Conservation (phyloP, 2,329 filamentous ascomycete species). For the Aspergillus bombycis region DNA sequence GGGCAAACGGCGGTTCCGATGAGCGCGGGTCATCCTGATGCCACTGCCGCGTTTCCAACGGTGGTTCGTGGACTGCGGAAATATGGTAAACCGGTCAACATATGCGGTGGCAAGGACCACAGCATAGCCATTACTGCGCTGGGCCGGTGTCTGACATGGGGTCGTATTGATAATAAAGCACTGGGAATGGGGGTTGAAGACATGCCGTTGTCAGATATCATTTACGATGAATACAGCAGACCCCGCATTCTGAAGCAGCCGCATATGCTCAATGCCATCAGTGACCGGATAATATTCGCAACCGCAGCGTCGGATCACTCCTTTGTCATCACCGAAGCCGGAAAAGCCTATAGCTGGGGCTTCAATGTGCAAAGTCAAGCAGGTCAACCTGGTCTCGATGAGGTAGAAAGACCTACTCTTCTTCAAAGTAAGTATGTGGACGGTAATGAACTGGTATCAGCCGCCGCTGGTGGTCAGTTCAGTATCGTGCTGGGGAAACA, state of each 20-base stretch:
- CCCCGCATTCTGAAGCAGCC: conserved; percentile 20
- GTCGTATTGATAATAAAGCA: conserved; percentile 22
- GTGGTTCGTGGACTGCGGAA: conserved; percentile 11
- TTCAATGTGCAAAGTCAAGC: conserved; percentile 80
- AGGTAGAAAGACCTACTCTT: conserved; percentile 65
- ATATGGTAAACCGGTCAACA: conserved; percentile 7
- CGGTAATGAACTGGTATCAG: conserved; percentile 69
- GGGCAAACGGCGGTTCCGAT: conserved; percentile 70
- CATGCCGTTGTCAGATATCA: conserved; percentile 15
- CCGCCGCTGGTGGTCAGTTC: conserved; percentile 76
- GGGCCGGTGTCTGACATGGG: conserved; percentile 25
- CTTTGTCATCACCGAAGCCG: conserved; percentile 68
- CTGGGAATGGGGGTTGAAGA: conserved; percentile 14
- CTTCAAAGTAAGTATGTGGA: conserved; percentile 73
- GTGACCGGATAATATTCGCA: conserved; percentile 8
- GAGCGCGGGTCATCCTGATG: conserved; percentile 60
- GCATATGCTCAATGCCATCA: conserved; percentile 9
- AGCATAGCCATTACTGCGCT: conserved; percentile 21
- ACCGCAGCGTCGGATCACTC: conserved; percentile 62
- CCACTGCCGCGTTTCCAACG: conserved; percentile 16
- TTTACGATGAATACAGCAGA: conserved; percentile 12
- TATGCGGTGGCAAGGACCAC: conserved; percentile 24
- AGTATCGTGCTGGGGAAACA: conserved; percentile 27
- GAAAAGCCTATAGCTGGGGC: conserved; percentile 75
- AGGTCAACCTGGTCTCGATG: conserved; percentile 42